Conservation (phyloP, 2,329 filamentous ascomycete genomes). For the Dactylellina leptospora region DNA sequence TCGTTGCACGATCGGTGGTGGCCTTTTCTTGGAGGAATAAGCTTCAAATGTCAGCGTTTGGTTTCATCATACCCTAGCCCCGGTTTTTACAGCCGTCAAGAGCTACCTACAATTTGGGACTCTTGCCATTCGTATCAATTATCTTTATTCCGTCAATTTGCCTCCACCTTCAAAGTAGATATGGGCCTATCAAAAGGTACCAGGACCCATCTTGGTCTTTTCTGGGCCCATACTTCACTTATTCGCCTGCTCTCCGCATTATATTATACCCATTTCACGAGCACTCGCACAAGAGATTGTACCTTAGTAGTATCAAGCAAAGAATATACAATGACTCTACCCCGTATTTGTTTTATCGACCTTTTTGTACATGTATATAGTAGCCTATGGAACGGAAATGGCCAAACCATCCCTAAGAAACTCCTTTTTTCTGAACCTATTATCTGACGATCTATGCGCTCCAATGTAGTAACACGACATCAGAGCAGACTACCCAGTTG, state of each 20-base stretch:
- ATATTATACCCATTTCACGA: no score
- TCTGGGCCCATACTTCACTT: slow-evolving; percentile 12
- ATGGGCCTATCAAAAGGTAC: no score
- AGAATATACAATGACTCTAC: slow-evolving; percentile 46
- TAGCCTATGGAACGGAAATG: slow-evolving; percentile 35
- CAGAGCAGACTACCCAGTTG: slow-evolving; percentile 67
- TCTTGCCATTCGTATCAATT: slow-evolving; percentile 19
- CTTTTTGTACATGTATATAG: slow-evolving; percentile 46
- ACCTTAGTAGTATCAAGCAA: slow-evolving; percentile 50
- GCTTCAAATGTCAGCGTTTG: slow-evolving; percentile 8
- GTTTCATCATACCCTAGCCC: slow-evolving; percentile 1
- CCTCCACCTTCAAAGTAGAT: neutral
- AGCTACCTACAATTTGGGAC: slow-evolving; percentile 32
- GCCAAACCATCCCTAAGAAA: slow-evolving; percentile 7
- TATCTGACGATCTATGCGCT: slow-evolving; percentile 70
- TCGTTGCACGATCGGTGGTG: neutral
- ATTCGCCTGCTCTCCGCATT: neutral
- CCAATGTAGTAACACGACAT: slow-evolving; percentile 69
- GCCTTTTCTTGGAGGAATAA: slow-evolving; percentile 9
- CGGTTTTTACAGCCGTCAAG: slow-evolving; percentile 33
- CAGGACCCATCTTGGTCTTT: no score
- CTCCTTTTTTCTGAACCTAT: slow-evolving; percentile 62
- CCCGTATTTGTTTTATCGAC: slow-evolving; percentile 27
- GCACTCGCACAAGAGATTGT: slow-evolving; percentile 43
- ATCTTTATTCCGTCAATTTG: neutral